These are phyloP conservation scores for Agrocybe praecox DNA, from an alignment of 768 basidiomycete species.

Conservation along the genomic window DNA sequence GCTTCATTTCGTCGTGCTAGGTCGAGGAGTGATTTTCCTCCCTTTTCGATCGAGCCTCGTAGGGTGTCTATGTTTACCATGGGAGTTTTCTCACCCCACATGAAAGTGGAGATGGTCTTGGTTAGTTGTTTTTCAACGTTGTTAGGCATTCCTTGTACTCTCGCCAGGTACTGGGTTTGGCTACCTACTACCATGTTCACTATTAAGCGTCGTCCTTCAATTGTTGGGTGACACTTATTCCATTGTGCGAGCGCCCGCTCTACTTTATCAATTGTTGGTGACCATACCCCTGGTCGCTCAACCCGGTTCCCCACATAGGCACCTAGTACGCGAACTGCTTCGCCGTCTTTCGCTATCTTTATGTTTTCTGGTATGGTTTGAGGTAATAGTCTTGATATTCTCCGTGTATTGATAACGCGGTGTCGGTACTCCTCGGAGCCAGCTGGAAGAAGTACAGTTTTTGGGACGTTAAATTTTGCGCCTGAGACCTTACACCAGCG, in stretches of 20 bases:
- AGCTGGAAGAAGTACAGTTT: conserved; percentile 30
- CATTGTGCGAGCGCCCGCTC: not conserved
- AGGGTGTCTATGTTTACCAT: not conserved
- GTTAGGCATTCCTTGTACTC: not conserved
- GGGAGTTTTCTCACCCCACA: not conserved
- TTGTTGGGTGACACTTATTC: not conserved
- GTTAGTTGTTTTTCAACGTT: not conserved
- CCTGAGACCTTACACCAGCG: conserved; percentile 40
- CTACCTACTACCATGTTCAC: not conserved
- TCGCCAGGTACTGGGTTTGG: not conserved
- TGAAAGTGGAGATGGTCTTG: not conserved
- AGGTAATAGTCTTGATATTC: not conserved
- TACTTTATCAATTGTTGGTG: not conserved
- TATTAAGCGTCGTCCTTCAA: not conserved
- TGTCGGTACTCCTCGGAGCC: not conserved
- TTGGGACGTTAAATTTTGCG: conserved; percentile 40
- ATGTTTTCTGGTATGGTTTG: not conserved
- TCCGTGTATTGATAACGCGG: not conserved
- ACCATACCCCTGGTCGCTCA: not conserved
- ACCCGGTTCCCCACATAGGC: not conserved
- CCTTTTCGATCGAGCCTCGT: not conserved
- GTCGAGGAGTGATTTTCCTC: conserved; percentile 27
- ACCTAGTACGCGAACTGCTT: not conserved
- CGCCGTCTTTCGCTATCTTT: not conserved
- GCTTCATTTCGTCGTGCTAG: conserved; percentile 27